These are phyloP conservation scores for Malus domestica DNA, from an alignment of 306 rosid genomes.

Conservation along the genomic window ASM211411v1 NC_041789.1:16091501-16092000, in stretches of 20 bases:
- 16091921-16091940: slow-evolving; percentile 48
- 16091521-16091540: slow-evolving; percentile 84
- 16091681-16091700: slow-evolving; percentile 96
- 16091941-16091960: slow-evolving; percentile 57
- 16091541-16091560: slow-evolving; percentile 54
- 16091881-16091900: slow-evolving; percentile 84
- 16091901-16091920: slow-evolving; percentile 79
- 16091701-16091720: slow-evolving; percentile 82
- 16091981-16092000: slow-evolving; percentile 57
- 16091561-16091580: slow-evolving; percentile 70
- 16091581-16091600: slow-evolving; percentile 61
- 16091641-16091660: slow-evolving; percentile 66
- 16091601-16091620: slow-evolving; percentile 87
- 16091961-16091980: slow-evolving; percentile 90
- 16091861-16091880: slow-evolving; percentile 76
- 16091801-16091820: slow-evolving; percentile 80
- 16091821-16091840: slow-evolving; percentile 72
- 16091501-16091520: slow-evolving; percentile 67
- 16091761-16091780: slow-evolving; percentile 40
- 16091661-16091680: slow-evolving; percentile 67
- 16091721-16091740: slow-evolving; percentile 81
- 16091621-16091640: slow-evolving; percentile 89
- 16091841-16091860: slow-evolving; percentile 64
- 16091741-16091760: slow-evolving; percentile 42
- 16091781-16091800: slow-evolving; percentile 80